Conservation (phyloP, 2,329 filamentous ascomycete genomes). For the Chaetomiaceae sp. region DNA sequence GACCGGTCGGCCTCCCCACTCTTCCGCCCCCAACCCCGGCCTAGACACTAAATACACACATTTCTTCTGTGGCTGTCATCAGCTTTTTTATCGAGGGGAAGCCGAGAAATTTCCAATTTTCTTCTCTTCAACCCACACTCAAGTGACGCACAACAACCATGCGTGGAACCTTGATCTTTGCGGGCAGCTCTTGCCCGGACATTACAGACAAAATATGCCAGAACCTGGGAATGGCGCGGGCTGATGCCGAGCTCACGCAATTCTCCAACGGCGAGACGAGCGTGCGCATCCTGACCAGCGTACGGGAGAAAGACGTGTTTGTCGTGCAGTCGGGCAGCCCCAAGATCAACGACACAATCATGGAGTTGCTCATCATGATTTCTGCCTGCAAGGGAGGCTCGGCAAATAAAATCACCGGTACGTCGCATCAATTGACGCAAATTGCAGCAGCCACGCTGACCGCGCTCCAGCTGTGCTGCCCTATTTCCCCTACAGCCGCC, state of each 20-base stretch:
- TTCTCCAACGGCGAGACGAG: slow-evolving; percentile 71
- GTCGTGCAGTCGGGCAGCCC: slow-evolving; percentile 95
- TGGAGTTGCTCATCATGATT: slow-evolving; percentile 99
- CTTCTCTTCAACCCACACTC: slow-evolving; percentile 2
- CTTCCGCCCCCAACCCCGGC: too few relatives aligned
- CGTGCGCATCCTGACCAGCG: slow-evolving; percentile 65
- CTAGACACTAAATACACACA: too few relatives aligned
- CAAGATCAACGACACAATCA: slow-evolving; percentile 97
- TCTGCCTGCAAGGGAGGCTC: slow-evolving; percentile 97
- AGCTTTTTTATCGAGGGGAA: slow-evolving; percentile 2
- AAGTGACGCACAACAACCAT: slow-evolving; percentile 40
- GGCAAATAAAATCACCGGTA: slow-evolving; percentile 93
- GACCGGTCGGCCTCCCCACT: too few relatives aligned
- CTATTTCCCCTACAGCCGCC: slow-evolving; percentile 98
- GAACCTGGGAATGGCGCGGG: slow-evolving; percentile 62
- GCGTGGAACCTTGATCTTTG: slow-evolving; percentile 65
- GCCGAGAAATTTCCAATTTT: slow-evolving; percentile 16
- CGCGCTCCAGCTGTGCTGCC: slow-evolving; percentile 66
- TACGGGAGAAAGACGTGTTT: slow-evolving; percentile 98
- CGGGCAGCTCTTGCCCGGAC: slow-evolving; percentile 62
- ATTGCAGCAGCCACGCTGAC: slow-evolving; percentile 11
- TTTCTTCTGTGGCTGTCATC: too few relatives aligned
- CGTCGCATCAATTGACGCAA: slow-evolving; percentile 29
- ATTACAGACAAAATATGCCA: slow-evolving; percentile 64
- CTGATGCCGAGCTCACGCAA: slow-evolving; percentile 62